Conservation (phyloP, 441 rosid species). For the Oxalis stricta region DNA sequence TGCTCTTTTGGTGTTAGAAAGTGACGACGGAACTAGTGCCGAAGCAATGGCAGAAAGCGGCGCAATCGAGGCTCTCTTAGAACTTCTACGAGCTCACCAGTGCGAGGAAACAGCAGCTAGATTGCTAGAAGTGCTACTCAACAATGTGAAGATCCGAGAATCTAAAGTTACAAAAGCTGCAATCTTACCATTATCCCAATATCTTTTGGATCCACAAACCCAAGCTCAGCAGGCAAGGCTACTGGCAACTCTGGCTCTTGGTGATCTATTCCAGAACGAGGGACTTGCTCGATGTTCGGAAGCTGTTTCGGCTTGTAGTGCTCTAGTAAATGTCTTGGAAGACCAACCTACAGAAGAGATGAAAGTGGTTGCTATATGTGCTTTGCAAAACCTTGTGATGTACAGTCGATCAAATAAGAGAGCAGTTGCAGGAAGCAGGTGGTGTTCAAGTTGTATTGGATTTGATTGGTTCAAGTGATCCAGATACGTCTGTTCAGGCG, state of each 20-base stretch:
- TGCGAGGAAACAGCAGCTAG: slow-evolving; percentile 98
- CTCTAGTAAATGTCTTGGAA: slow-evolving; percentile 93
- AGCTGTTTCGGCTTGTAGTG: slow-evolving; percentile 97
- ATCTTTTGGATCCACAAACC: slow-evolving; percentile 97
- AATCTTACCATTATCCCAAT: slow-evolving; percentile 85
- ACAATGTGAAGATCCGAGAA: slow-evolving; percentile 96
- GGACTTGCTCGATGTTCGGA: slow-evolving; percentile 92
- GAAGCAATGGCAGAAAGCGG: slow-evolving; percentile 99
- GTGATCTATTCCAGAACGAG: slow-evolving; percentile 97
- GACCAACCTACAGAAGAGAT: slow-evolving; percentile 99
- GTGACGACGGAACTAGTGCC: slow-evolving; percentile 93
- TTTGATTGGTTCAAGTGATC: slow-evolving; percentile 93
- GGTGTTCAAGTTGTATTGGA: slow-evolving; percentile 98
- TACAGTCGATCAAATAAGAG: slow-evolving; percentile 93
- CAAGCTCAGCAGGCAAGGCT: slow-evolving; percentile 96
- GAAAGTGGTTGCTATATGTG: slow-evolving; percentile 99
- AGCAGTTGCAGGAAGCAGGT: slow-evolving; percentile 99
- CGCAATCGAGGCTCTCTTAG: slow-evolving; percentile 95
- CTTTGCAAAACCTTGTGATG: slow-evolving; percentile 97
- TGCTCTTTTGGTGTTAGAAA: slow-evolving; percentile 96
- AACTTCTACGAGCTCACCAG: slow-evolving; percentile 90
- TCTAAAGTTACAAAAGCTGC: slow-evolving; percentile 89
- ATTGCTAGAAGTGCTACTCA: slow-evolving; percentile 84
- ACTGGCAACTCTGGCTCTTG: slow-evolving; percentile 93
- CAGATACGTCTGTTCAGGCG: slow-evolving; percentile 96